Conservation (phyloP, 345 rosid genomes). For the Excoecaria cochinchinensis region DNA sequence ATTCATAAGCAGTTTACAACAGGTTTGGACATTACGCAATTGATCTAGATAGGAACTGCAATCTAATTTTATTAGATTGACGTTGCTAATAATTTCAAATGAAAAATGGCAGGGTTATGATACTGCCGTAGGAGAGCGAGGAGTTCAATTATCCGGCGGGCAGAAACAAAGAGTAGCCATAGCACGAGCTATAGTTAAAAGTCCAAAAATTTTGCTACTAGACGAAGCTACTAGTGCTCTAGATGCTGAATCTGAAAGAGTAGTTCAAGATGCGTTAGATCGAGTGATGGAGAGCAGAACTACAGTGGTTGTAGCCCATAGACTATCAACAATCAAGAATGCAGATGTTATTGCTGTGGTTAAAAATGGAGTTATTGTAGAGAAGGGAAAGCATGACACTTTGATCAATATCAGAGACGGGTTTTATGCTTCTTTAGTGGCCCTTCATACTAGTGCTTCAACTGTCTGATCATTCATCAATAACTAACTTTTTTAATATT, state of each 20-base stretch:
- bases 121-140: slow-evolving; percentile 70
- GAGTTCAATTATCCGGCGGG: slow-evolving; percentile 70
- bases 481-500: neutral
- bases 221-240: slow-evolving; percentile 80
- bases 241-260: slow-evolving; percentile 67
- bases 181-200: slow-evolving; percentile 69
- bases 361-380: slow-evolving; percentile 54
- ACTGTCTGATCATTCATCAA: slow-evolving; percentile 2
- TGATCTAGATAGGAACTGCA: too few species aligned
- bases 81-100: neutral
- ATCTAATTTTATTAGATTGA: neutral
- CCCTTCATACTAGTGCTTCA: slow-evolving; percentile 46
- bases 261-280: slow-evolving; percentile 72
- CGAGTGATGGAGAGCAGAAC: slow-evolving; percentile 57
- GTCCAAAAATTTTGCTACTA: slow-evolving; percentile 57
- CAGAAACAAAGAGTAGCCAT: slow-evolving; percentile 82
- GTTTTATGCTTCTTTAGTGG: slow-evolving; percentile 58
- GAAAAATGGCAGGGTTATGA: slow-evolving; percentile 53
- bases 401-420: slow-evolving; percentile 51
- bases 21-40: slow-evolving; percentile 36
- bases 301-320: slow-evolving; percentile 60
- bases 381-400: slow-evolving; percentile 62
- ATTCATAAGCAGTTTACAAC: slow-evolving; percentile 76
- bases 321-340: slow-evolving; percentile 58
- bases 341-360: slow-evolving; percentile 66